Evolutionary conservation across 495 filamentous ascomycete species (phyloP), one percentile per base, ranked within the genome.

Genomic region (Penicillium pulvis): DNA sequence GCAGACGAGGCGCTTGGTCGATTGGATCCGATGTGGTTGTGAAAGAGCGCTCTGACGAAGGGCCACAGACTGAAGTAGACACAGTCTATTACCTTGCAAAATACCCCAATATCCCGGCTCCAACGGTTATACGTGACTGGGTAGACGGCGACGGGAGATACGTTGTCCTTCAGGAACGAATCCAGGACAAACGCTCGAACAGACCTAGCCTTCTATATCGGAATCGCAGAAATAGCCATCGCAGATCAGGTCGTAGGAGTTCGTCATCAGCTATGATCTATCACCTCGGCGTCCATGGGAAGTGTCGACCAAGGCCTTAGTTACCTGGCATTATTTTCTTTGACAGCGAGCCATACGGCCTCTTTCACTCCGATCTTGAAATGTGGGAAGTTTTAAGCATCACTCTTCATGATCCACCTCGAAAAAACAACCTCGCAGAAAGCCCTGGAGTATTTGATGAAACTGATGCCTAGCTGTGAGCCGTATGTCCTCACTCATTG

Each of bases 381-480:
- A 0, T 41, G 12, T 41, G 36, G 36, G 36, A 6, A 1, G 36
- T 14, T 6, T n/a, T n/a, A 7, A 7, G 14, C 36, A 12, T 41
- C 16, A 41, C 5, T 2, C 2, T 41, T 41, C 16, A 10, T 36
- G 6, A 23, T 23, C 20, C 33, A 36, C 10, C 7, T 28, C 28
- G 28, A 28, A 28, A 28, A 28, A 4, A 28, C 20, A 33, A 10
- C 17, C 36, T 14, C 14, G 10, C 36, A n/a, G 36, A 1, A 41
- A 41, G 36, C 16, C 5, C 16, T n/a, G 6, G 14, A 41, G 4
- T n/a, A 12, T n/a, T 6, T 41, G 9, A 39, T 8, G 11, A 39
- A 61, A 56, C 53, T 31, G 66, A 71, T 61, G 54, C 55, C 4
- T n/a, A n/a, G n/a, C n/a, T n/a, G n/a, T n/a, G n/a, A n/a, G n/a